phyloP scores from a whole-genome alignment of 1,139 yeast species.

The Pichiaceae sp. region DNA sequence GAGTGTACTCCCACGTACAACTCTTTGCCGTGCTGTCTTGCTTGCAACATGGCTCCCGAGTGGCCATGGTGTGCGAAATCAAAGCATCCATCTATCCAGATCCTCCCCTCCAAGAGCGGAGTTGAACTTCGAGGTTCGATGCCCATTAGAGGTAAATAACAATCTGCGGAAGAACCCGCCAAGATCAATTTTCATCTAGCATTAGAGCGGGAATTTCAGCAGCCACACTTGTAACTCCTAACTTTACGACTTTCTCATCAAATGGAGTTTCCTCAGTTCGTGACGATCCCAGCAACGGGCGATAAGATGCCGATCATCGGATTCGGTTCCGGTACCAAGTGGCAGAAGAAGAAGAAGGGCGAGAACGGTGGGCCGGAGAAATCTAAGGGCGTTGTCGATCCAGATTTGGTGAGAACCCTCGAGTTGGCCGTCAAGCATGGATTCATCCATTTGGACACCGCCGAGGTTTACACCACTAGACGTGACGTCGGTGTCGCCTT shows the following conservation, averaged over 20 bases:
- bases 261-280: constrained; percentile 4
- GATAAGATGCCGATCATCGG: constrained; percentile 28
- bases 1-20: constrained; percentile 84
- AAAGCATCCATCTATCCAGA: constrained; percentile 97
- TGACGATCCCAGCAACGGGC: constrained; percentile 17
- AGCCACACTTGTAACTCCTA: no score
- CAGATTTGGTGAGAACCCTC: constrained; percentile 34
- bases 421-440: constrained; percentile 36
- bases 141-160: no score
- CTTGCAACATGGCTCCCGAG: constrained; percentile 94
- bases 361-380: constrained; percentile 18
- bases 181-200: no score
- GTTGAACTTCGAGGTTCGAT: not conserved
- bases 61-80: constrained; percentile 98
- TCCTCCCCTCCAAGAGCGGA: constrained; percentile 22
- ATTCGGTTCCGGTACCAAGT: constrained; percentile 55
- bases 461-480: constrained; percentile 52
- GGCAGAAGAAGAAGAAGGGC: constrained; percentile 44
- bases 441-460: constrained; percentile 47
- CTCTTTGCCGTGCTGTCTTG: constrained; percentile 69
- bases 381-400: constrained; percentile 21
- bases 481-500: constrained; percentile 47
- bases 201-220: no score
- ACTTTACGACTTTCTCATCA: no score
- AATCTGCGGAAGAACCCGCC: no score